These are phyloP conservation scores for Diaporthe citrichinensis DNA, from an alignment of 2,329 filamentous ascomycete genomes.

Conservation along the genomic window DNA sequence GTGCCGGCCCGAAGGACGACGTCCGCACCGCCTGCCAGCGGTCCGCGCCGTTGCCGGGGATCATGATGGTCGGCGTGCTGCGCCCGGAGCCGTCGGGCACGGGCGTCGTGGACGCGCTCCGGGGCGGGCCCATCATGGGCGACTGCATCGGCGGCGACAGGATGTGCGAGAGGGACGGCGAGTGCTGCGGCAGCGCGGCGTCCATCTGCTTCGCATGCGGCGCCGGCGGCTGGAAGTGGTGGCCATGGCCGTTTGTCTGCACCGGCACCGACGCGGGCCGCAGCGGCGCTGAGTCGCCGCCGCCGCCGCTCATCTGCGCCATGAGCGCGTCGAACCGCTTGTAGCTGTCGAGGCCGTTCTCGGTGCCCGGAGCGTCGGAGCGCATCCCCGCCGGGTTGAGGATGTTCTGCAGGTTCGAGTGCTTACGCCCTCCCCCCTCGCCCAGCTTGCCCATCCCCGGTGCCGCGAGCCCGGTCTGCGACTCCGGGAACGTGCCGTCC, in stretches of 20 bases:
- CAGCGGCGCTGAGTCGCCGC: neutral
- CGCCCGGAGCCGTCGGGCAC: slow-evolving; percentile 20
- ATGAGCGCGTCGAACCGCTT: slow-evolving; percentile 37
- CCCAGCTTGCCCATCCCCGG: slow-evolving; percentile 23
- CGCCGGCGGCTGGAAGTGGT: slow-evolving; percentile 9
- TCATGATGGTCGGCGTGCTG: slow-evolving; percentile 36
- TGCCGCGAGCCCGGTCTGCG: slow-evolving; percentile 7
- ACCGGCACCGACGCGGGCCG: slow-evolving; percentile 36
- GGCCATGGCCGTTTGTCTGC: neutral
- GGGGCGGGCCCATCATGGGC: slow-evolving; percentile 26
- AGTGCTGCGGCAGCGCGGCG: neutral
- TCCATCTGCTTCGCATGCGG: neutral
- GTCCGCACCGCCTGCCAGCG: slow-evolving; percentile 33
- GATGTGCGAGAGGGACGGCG: slow-evolving; percentile 29
- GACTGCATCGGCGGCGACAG: slow-evolving; percentile 36
- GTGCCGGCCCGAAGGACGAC: neutral
- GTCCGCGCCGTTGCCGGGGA: neutral
- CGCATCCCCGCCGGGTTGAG: slow-evolving; percentile 23
- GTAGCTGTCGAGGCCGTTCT: slow-evolving; percentile 32
- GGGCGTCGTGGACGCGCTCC: slow-evolving; percentile 40
- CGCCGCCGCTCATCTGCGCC: slow-evolving; percentile 34
- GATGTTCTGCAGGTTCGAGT: slow-evolving; percentile 28
- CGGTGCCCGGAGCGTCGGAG: neutral
- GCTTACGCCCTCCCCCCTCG: slow-evolving; percentile 1
- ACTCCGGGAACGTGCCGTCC: slow-evolving; percentile 22